Evolutionary conservation across 306 rosid species (phyloP).

Genomic region (Quercus engelmannii): DNA sequence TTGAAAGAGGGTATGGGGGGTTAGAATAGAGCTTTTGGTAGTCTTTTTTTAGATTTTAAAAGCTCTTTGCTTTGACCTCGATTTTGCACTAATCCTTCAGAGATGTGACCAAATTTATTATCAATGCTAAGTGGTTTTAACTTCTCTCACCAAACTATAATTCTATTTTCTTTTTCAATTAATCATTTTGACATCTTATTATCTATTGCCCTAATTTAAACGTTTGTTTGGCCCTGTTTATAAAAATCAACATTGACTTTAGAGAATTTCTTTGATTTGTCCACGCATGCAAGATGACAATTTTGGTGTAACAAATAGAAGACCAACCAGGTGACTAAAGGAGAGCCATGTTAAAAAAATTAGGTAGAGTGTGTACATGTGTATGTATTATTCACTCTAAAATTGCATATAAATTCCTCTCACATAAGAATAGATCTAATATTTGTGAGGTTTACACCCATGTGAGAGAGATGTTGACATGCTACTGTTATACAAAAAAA

Average conservation of each 20-base stretch:
- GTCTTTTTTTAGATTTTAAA: conserved; percentile 42
- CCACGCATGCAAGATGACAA: not conserved
- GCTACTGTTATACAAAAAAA: no score
- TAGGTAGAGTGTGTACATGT: not conserved
- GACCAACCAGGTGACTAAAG: not conserved
- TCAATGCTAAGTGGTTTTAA: conserved; percentile 21
- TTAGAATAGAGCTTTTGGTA: conserved; percentile 35
- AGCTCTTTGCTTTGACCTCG: conserved; percentile 49
- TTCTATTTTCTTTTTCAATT: not conserved
- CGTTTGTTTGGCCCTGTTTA: not conserved
- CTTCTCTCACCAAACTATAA: conserved; percentile 8
- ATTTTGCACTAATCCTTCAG: conserved; percentile 38
- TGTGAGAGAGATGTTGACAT: no score
- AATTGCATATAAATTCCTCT: no score
- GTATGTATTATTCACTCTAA: not conserved
- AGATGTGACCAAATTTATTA: conserved; percentile 40
- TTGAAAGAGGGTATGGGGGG: conserved; percentile 33
- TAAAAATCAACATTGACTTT: not conserved
- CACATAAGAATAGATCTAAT: no score
- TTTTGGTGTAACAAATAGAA: not conserved
- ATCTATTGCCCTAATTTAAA: not conserved
- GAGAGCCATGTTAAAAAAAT: not conserved
- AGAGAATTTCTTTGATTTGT: not conserved
- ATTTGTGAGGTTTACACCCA: no score
- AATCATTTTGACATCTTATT: conserved; percentile 14